Base-by-base conservation (phyloP, 2,329 filamentous ascomycete genomes). In the Sarocladium brachiariae region DNA sequence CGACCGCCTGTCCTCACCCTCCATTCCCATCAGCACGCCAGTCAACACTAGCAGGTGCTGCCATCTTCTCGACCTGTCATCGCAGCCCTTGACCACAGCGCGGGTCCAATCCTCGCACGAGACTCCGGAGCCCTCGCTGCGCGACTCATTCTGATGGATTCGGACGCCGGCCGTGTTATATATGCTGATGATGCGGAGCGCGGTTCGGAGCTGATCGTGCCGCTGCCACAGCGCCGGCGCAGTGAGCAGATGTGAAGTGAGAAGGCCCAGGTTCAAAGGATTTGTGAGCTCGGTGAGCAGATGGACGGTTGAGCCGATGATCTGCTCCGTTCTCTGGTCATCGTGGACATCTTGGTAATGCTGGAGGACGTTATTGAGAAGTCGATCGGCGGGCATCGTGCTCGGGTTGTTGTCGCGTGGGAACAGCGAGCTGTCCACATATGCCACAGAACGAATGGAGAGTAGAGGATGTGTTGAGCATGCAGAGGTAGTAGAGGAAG, bases 11-110 rank as follows among this genome's bases (percentile, higher is more conserved):
- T 83, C 77, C 53, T 80, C 75, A 14, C 77, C 73, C 56, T 87
- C 85, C 61, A 91, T 84, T 8, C 88, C 89, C 62, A 92, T 77
- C 52, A 96, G 68, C 19, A 95, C 71, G 2, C 89, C 91, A 0
- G 84, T 83, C 8, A 96, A 77, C 4, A 91, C 77, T n/a, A 96
- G 72, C 25, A 90, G 68, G 65, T 96, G 90, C 65, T 89, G 84
- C 89, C 89, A 96, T 61, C 88, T 74, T 23, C 74, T 76, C 14
- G 81, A 81, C 39, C 75, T 73, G 27, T 75, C 76, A 50, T 83
- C 79, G 9, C 77, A 72, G 31, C 80, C 80, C 58, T 75, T 76
- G 38, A 76, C 73, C 3, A 83, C 73, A 1, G 77, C 77, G 18
- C 73, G 70, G 8, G 77, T 70, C 80, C 80, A 84, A 19, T 69